phyloP scores from a whole-genome alignment of 345 rosid species.

The Trapa bicornis region DNA sequence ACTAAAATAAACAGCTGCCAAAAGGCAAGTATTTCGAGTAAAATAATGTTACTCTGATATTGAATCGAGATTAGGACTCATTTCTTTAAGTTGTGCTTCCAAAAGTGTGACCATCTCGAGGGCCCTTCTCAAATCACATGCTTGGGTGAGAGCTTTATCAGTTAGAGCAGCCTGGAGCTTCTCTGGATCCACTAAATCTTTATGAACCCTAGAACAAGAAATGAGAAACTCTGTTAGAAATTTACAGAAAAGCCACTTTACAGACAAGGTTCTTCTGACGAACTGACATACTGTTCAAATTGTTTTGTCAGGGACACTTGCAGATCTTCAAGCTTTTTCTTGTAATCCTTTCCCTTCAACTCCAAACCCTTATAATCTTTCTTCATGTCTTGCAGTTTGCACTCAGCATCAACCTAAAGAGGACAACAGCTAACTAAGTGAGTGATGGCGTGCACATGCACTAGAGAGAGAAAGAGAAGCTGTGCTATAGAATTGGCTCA shows the following conservation, averaged over 20 bases:
- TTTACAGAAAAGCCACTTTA: background rate
- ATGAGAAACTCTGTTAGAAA: constrained; percentile 4
- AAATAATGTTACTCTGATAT: constrained; percentile 57
- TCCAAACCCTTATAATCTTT: constrained; percentile 64
- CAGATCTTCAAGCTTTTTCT: constrained; percentile 66
- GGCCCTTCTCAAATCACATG: constrained; percentile 54
- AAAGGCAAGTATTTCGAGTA: background rate
- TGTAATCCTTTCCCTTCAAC: constrained; percentile 65
- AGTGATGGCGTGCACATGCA: background rate
- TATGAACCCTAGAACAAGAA: constrained; percentile 58
- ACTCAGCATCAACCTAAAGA: constrained; percentile 74
- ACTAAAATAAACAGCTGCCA: background rate
- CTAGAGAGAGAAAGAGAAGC: background rate
- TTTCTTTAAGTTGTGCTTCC: constrained; percentile 84
- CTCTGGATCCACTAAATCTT: constrained; percentile 77
- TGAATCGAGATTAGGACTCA: constrained; percentile 96
- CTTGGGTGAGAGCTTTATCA: constrained; percentile 40
- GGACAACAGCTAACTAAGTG: background rate
- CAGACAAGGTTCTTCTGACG: constrained; percentile 8
- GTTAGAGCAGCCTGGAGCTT: constrained; percentile 73
- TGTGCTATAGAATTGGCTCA: background rate
- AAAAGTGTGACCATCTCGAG: constrained; percentile 69
- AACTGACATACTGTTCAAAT: constrained; percentile 70
- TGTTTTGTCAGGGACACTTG: constrained; percentile 56
- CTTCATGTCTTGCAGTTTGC: constrained; percentile 67